Conservation (phyloP, 75 land plant genomes). For the Pinus tabuliformis region DNA sequence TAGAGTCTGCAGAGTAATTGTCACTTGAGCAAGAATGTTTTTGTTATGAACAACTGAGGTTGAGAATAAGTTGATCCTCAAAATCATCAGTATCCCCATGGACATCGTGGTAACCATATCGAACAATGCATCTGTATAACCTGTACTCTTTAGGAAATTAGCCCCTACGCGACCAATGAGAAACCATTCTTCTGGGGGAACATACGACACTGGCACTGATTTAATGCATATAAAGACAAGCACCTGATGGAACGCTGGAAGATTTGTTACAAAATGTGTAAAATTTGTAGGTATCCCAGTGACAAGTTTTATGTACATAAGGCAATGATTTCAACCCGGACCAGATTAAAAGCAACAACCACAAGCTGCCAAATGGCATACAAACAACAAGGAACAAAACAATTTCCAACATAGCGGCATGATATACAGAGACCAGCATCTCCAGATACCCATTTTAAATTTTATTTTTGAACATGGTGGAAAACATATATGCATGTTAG, state of each 20-base stretch:
- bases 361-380: too few relatives aligned
- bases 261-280: constrained; percentile 39
- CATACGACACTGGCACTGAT: constrained; percentile 43
- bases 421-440: too few relatives aligned
- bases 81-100: constrained; percentile 26
- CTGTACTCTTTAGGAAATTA: constrained; percentile 22
- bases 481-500: too few relatives aligned
- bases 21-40: constrained; percentile 13
- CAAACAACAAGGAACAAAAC: too few relatives aligned
- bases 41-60: constrained; percentile 28
- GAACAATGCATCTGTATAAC: constrained; percentile 34
- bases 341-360: too few relatives aligned
- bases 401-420: too few relatives aligned
- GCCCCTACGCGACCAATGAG: constrained; percentile 44
- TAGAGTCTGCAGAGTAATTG: constrained; percentile 23
- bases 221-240: constrained; percentile 41
- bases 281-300: constrained; percentile 41
- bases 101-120: constrained; percentile 46
- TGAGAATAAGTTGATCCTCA: constrained; percentile 25
- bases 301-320: constrained; percentile 32
- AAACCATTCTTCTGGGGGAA: constrained; percentile 41
- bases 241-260: constrained; percentile 40
- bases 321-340: neutral
- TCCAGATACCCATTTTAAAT: too few relatives aligned
- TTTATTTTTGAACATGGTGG: too few relatives aligned